Evolutionary conservation across 2,329 filamentous ascomycete genomes (phyloP).

Genomic region (Fusarium buxicola): DNA sequence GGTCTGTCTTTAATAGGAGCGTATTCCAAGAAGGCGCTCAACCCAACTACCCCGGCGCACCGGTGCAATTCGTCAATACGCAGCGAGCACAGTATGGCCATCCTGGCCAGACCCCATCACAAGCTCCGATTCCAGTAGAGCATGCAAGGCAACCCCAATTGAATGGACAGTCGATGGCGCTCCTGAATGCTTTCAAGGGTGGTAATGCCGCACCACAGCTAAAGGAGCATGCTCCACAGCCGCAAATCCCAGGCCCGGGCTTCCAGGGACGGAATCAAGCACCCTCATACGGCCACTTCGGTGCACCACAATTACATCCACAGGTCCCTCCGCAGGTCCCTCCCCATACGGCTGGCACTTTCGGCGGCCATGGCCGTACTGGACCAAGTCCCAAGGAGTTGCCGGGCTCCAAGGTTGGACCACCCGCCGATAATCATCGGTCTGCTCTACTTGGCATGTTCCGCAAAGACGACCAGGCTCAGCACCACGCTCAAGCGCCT

Average conservation of each 20-base stretch:
- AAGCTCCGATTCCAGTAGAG: constrained; percentile 19
- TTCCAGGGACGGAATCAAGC: constrained; percentile 28
- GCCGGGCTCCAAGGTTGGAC: constrained; percentile 43
- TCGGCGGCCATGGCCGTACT: constrained; percentile 21
- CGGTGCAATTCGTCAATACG: constrained; percentile 27
- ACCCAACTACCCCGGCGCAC: constrained; percentile 15
- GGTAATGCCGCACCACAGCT: constrained; percentile 37
- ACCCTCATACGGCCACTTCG: constrained; percentile 22
- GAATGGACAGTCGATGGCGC: constrained; percentile 56
- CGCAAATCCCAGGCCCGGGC: constrained; percentile 12
- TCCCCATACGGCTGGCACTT: constrained; percentile 13
- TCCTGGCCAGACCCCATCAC: constrained; percentile 32
- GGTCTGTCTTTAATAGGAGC: constrained; percentile 60
- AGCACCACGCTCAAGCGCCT: constrained; percentile 14
- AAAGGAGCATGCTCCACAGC: constrained; percentile 36
- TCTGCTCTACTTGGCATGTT: constrained; percentile 66
- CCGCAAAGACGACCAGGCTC: constrained; percentile 53
- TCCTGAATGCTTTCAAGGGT: constrained; percentile 59
- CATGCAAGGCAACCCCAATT: constrained; percentile 47
- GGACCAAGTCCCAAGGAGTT: constrained; percentile 46
- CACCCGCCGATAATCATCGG: constrained; percentile 54
- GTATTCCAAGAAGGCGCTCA: constrained; percentile 46
- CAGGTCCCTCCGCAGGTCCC: constrained; percentile 18
- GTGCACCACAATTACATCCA: constrained; percentile 15
- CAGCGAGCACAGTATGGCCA: constrained; percentile 45